Evolutionary conservation across 306 rosid genomes (phyloP).

Genomic region (Fagus sylvatica): DNA sequence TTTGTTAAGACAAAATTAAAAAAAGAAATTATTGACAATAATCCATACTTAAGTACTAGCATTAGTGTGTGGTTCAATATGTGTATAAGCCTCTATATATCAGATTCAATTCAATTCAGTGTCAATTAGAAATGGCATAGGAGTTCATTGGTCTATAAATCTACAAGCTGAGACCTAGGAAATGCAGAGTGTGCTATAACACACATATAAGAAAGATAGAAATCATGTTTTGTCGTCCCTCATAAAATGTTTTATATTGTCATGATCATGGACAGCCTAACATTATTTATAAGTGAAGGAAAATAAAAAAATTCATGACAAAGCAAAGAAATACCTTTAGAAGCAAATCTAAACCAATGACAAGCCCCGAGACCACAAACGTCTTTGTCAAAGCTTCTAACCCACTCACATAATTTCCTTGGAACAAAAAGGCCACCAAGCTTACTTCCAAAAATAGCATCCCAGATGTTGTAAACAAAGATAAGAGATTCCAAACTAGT

Average conservation of each 20-base stretch:
- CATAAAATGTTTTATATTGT: neutral
- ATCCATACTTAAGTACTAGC: neutral
- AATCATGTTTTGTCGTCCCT: neutral
- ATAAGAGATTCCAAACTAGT: conserved; percentile 69
- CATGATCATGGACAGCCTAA: neutral
- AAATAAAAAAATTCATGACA: neutral
- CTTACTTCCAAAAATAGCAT: conserved; percentile 98
- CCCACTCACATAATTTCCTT: conserved; percentile 78
- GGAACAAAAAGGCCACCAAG: conserved; percentile 90
- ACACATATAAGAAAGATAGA: neutral
- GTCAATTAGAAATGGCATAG: neutral
- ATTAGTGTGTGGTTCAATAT: neutral
- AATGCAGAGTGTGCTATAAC: neutral
- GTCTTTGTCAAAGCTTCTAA: conserved; percentile 76
- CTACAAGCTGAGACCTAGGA: neutral
- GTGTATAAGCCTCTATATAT: neutral
- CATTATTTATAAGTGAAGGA: neutral
- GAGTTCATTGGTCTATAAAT: neutral
- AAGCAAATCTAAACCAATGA: conserved; percentile 76
- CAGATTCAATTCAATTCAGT: neutral
- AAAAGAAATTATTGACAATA: neutral
- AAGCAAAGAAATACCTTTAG: conserved; percentile 60
- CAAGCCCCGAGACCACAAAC: conserved; percentile 74
- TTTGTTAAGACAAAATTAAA: neutral
- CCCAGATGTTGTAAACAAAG: conserved; percentile 84